Evolutionary conservation across 225 moss, liverwort and hornwort species (phyloP).

Genomic region (Physcomitrium patens): DNA sequence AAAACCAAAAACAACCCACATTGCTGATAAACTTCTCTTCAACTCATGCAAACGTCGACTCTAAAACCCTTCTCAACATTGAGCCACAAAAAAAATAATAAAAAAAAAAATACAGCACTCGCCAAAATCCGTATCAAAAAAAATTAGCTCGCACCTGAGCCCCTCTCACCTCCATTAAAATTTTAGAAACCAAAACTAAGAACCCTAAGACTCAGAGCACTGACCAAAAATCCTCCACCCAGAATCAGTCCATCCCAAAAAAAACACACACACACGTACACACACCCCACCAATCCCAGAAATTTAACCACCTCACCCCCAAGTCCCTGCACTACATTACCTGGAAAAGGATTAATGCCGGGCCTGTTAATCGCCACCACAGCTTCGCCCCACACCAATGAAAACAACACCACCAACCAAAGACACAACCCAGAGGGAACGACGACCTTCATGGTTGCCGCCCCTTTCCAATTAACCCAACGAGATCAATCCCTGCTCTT

Average conservation of each 20-base stretch:
- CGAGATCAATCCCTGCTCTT: constrained; percentile 7
- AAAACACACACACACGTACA: no score
- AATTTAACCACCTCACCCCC: not conserved
- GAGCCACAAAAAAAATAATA: constrained; percentile 23
- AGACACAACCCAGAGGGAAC: constrained; percentile 19
- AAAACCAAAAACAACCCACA: not conserved
- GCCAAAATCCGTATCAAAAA: not conserved
- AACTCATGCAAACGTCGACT: not conserved
- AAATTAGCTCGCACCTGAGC: not conserved
- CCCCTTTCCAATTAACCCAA: not conserved
- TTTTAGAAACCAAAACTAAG: not conserved
- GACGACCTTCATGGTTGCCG: constrained; percentile 42
- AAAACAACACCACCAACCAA: constrained; percentile 18
- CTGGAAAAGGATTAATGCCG: constrained; percentile 51
- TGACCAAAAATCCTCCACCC: not conserved
- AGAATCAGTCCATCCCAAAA: not conserved
- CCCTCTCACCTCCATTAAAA: not conserved
- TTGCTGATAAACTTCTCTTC: not conserved
- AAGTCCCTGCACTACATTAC: constrained; percentile 18
- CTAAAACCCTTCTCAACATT: constrained; percentile 24
- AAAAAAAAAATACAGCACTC: not conserved
- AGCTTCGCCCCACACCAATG: constrained; percentile 17
- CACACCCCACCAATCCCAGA: not conserved
- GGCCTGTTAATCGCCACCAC: constrained; percentile 30
- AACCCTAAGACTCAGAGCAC: constrained; percentile 5